A percentile compares a stretch with the other conserved stretches of the same genome.
phyloP scores from a whole-genome alignment of 345 rosid species.

The Brassica incana region DNA sequence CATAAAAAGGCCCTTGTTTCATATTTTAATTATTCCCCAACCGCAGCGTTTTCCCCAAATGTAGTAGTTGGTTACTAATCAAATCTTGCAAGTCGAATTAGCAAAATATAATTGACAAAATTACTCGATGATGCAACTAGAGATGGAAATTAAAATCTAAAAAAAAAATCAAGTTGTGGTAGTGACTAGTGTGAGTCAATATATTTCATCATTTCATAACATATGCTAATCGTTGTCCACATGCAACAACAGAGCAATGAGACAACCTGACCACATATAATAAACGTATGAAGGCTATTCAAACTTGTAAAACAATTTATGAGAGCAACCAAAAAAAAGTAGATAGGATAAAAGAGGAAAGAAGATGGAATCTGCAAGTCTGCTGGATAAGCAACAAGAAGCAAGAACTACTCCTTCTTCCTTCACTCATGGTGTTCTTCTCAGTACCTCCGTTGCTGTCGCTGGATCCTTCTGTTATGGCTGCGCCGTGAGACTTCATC shows the following conservation, averaged over 20 bases:
- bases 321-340: neutral
- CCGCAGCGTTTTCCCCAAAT: neutral
- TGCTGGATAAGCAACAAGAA: conserved; percentile 16
- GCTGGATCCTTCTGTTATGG: conserved; percentile 56
- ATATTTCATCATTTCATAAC: neutral
- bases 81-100: neutral
- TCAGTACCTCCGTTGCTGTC: conserved; percentile 55
- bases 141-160: neutral
- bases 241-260: neutral
- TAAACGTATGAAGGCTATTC: neutral
- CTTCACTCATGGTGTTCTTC: conserved; percentile 34
- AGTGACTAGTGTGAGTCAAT: neutral
- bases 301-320: neutral
- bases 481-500: conserved; percentile 49
- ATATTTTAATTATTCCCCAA: neutral
- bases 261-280: neutral
- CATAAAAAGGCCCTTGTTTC: neutral
- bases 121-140: neutral
- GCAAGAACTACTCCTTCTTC: conserved; percentile 14
- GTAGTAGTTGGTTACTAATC: neutral
- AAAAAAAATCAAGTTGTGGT: no score
- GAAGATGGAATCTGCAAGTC: conserved; percentile 28
- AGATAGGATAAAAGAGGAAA: neutral
- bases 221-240: neutral
- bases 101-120: neutral